Percentiles rank a stretch among this genome's conserved stretches.
Evolutionary conservation across 1,284 basidiomycete genomes (phyloP).

Genomic region (Leccinum griseonigrum): DNA sequence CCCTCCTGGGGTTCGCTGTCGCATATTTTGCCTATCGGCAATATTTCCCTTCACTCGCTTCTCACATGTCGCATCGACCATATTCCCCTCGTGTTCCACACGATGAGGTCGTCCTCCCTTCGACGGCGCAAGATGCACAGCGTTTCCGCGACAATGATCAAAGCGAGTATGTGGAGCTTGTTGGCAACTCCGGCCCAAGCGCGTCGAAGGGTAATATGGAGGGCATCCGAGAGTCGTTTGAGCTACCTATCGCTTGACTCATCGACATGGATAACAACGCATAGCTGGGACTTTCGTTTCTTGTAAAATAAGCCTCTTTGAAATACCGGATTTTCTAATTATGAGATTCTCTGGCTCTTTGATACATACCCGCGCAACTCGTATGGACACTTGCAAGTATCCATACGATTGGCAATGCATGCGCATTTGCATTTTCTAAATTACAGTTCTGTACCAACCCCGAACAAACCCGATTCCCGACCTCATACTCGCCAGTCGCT

Average conservation of each 20-base stretch:
- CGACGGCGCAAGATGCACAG: constrained; percentile 12
- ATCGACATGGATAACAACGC: not conserved
- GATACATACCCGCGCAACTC: not conserved
- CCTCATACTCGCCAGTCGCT: not conserved
- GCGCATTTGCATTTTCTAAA: too few species aligned
- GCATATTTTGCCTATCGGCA: constrained; percentile 82
- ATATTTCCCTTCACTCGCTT: constrained; percentile 68
- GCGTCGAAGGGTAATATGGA: constrained; percentile 36
- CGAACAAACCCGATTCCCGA: not conserved
- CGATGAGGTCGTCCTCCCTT: constrained; percentile 43
- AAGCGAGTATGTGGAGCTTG: constrained; percentile 27
- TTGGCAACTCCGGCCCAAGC: constrained; percentile 31
- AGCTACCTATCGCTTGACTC: constrained; percentile 18
- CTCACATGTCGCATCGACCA: constrained; percentile 66
- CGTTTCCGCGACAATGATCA: constrained; percentile 13
- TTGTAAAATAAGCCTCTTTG: not conserved
- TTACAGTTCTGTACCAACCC: too few species aligned
- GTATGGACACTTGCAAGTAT: not conserved
- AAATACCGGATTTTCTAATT: too few species aligned
- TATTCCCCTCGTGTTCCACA: constrained; percentile 68
- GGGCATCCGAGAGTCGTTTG: constrained; percentile 26
- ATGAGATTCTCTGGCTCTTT: too few species aligned
- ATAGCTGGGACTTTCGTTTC: not conserved
- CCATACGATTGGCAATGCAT: not conserved
- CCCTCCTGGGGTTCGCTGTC: constrained; percentile 68